Percentiles rank a stretch among this genome's conserved stretches.
phyloP scores from a whole-genome alignment of 495 filamentous ascomycete genomes.

The Penicillium lagena region DNA sequence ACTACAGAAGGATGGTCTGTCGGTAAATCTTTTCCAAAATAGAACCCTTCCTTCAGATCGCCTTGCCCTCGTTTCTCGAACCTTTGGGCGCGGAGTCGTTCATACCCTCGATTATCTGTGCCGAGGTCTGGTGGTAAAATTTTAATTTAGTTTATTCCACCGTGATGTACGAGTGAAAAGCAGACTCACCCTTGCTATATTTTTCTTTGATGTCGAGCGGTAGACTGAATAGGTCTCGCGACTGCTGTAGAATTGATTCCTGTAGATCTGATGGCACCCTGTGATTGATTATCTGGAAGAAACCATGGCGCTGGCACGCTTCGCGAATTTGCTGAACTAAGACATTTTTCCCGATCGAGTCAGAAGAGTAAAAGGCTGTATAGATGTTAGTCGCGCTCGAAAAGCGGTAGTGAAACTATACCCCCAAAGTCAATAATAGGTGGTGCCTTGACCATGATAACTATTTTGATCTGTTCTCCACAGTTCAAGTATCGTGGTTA shows the following conservation, averaged over 20 bases:
- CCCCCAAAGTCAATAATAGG: slow-evolving; percentile 11
- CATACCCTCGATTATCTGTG: slow-evolving; percentile 31
- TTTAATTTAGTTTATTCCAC: too few species aligned
- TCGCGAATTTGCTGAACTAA: slow-evolving; percentile 9
- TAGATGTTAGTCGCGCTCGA: not conserved
- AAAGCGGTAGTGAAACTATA: not conserved
- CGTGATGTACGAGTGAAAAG: slow-evolving; percentile 1
- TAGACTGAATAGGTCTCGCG: slow-evolving; percentile 69
- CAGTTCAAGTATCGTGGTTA: too few species aligned
- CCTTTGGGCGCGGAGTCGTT: slow-evolving; percentile 32
- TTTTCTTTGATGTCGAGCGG: slow-evolving; percentile 48
- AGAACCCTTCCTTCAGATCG: slow-evolving; percentile 43
- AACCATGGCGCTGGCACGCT: slow-evolving; percentile 55
- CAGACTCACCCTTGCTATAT: slow-evolving; percentile 12
- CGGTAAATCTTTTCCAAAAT: slow-evolving; percentile 31
- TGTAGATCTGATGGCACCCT: slow-evolving; percentile 64
- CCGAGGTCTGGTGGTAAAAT: too few species aligned
- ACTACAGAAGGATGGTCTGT: slow-evolving; percentile 21
- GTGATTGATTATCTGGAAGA: slow-evolving; percentile 77
- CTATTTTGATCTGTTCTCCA: too few species aligned
- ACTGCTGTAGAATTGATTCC: slow-evolving; percentile 56
- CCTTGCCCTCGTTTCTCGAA: slow-evolving; percentile 31
- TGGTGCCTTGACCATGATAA: slow-evolving; percentile 2
- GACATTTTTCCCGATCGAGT: not conserved
- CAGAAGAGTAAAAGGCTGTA: slow-evolving; percentile 9